phyloP scores from a whole-genome alignment of 345 rosid genomes.

The Clausena lansium region DNA sequence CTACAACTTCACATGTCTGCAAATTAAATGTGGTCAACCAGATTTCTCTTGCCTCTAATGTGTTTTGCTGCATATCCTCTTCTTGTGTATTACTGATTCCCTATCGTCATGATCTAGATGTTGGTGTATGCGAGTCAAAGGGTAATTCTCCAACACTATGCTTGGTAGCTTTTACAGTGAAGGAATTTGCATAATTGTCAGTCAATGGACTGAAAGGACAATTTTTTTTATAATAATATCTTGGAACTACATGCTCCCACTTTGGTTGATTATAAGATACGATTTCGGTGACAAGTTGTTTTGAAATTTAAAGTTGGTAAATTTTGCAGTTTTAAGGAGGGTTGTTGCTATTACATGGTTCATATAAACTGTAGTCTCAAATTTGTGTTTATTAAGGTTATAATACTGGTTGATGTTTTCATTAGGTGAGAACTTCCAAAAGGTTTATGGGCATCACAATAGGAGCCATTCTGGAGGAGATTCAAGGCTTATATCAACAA shows the following conservation, averaged over 20 bases:
- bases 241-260: neutral
- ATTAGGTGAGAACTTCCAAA: constrained; percentile 91
- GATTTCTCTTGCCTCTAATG: neutral
- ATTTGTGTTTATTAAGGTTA: neutral
- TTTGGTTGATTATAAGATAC: neutral
- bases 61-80: neutral
- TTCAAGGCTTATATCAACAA: constrained; percentile 83
- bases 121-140: neutral
- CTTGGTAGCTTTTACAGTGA: neutral
- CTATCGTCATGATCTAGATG: neutral
- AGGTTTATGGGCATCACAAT: constrained; percentile 91
- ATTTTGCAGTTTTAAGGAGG: neutral
- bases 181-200: neutral
- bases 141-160: neutral
- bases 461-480: constrained; percentile 93
- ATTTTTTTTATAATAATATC: neutral
- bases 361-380: neutral
- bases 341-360: neutral
- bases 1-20: neutral
- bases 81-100: neutral
- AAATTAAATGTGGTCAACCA: neutral
- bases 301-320: neutral
- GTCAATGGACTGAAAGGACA: neutral
- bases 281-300: neutral
- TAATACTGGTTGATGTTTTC: constrained; percentile 17